A percentile compares a stretch with the other conserved stretches of the same genome.
phyloP scores from a whole-genome alignment of 1,284 basidiomycete species.

The Apiotrichum sp. region DNA sequence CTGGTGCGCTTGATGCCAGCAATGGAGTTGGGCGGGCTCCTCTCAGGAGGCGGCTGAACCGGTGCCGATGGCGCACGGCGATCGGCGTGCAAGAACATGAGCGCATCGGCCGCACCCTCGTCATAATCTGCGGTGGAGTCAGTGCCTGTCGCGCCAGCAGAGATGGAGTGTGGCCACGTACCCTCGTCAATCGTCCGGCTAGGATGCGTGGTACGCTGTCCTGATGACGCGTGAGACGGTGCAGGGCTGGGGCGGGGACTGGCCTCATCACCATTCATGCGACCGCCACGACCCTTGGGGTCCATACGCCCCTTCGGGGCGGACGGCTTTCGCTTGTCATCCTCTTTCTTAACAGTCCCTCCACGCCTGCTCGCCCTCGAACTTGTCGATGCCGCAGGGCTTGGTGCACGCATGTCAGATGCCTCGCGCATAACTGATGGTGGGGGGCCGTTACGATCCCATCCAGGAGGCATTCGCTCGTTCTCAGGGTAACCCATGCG shows the following conservation, averaged over 20 bases:
- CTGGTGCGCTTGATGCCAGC: constrained; percentile 27
- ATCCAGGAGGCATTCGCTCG: neutral
- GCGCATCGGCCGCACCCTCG: constrained; percentile 42
- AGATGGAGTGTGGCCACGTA: neutral
- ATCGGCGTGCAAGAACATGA: constrained; percentile 44
- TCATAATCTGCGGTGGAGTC: constrained; percentile 39
- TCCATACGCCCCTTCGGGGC: neutral
- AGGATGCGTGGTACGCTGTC: neutral
- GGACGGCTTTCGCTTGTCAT: constrained; percentile 6
- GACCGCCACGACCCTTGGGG: neutral
- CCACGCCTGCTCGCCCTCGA: constrained; percentile 16
- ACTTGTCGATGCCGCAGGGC: constrained; percentile 34
- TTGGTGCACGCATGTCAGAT: constrained; percentile 27
- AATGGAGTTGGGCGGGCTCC: constrained; percentile 6
- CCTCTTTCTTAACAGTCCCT: constrained; percentile 3
- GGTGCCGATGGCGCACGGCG: constrained; percentile 17
- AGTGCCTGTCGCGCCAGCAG: too few species aligned
- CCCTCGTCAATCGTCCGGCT: neutral
- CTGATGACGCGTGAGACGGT: constrained; percentile 3
- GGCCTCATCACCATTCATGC: constrained; percentile 9
- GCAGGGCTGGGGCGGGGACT: constrained; percentile 12
- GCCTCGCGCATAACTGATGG: constrained; percentile 10
- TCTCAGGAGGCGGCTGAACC: constrained; percentile 6
- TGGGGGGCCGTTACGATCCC: constrained; percentile 9
- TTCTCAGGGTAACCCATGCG: constrained; percentile 2